phyloP scores from a whole-genome alignment of 768 basidiomycete species.

The Pisolithus albus region DNA sequence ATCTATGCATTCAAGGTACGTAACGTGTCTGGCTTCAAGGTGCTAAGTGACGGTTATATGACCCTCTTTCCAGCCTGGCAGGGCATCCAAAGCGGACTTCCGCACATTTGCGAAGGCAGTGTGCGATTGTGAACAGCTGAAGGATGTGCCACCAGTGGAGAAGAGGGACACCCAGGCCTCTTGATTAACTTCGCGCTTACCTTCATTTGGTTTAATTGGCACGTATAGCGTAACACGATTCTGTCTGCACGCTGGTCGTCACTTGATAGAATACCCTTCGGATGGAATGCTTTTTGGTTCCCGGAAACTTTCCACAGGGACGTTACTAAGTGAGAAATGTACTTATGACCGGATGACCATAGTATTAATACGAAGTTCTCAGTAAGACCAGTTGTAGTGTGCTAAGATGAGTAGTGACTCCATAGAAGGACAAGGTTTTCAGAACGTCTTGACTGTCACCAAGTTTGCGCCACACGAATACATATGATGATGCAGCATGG shows the following conservation, averaged over 20 bases:
- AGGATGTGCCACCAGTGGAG: not conserved
- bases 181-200: not conserved
- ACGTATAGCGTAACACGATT: not conserved
- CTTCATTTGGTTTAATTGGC: not conserved
- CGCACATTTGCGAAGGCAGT: conserved; percentile 44
- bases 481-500: not conserved
- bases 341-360: not conserved
- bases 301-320: not conserved
- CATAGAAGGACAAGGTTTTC: not conserved
- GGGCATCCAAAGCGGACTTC: conserved; percentile 48
- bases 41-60: not conserved
- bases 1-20: conserved; percentile 62
- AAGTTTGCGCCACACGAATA: too few species aligned
- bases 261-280: not conserved
- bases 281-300: too few species aligned
- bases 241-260: not conserved
- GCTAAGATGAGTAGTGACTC: not conserved
- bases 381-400: not conserved
- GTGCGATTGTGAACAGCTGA: conserved; percentile 31
- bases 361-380: not conserved
- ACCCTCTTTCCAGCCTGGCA: conserved; percentile 22
- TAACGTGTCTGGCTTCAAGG: not conserved
- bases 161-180: conserved; percentile 2
- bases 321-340: not conserved
- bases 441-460: not conserved